Conservation (phyloP, 305 asterid genomes). For the Solanum hybrid region DNA sequence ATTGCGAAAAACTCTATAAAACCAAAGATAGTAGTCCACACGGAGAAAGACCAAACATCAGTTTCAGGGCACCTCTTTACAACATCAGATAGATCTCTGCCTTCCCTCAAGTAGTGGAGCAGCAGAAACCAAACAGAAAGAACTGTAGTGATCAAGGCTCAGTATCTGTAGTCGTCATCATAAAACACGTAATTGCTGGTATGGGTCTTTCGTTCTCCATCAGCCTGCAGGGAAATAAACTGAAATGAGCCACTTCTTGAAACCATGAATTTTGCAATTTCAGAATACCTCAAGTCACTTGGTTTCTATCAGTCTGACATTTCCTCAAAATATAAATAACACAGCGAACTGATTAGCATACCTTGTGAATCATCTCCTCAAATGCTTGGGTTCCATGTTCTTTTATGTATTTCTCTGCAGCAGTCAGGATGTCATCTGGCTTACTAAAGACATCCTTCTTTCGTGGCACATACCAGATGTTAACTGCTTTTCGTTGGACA, state of each 20-base stretch:
- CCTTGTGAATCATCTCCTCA: conserved; percentile 61
- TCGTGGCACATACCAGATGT: conserved; percentile 73
- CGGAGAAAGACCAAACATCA: not conserved
- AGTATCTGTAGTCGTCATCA: conserved; percentile 53
- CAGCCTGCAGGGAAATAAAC: conserved; percentile 31
- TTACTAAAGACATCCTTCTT: conserved; percentile 64
- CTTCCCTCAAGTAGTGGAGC: not conserved
- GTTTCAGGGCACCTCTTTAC: conserved; percentile 9
- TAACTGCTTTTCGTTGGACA: conserved; percentile 59
- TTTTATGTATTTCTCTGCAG: conserved; percentile 66
- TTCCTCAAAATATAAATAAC: not conserved
- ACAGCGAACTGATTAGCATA: conserved; percentile 12
- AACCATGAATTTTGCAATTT: not conserved
- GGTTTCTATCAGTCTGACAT: not conserved
- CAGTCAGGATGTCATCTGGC: conserved; percentile 74
- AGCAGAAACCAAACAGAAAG: not conserved
- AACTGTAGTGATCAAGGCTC: conserved; percentile 8
- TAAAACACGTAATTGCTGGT: conserved; percentile 28
- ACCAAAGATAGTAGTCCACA: not conserved
- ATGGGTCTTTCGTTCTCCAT: conserved; percentile 34
- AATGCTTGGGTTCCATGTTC: conserved; percentile 69
- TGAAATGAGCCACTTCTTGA: conserved; percentile 3
- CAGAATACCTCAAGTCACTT: not conserved
- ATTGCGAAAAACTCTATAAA: not conserved
- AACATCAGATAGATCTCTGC: not conserved